Base-by-base conservation (phyloP, 2,329 filamentous ascomycete species). In the Calonectria hongkongensis region DNA sequence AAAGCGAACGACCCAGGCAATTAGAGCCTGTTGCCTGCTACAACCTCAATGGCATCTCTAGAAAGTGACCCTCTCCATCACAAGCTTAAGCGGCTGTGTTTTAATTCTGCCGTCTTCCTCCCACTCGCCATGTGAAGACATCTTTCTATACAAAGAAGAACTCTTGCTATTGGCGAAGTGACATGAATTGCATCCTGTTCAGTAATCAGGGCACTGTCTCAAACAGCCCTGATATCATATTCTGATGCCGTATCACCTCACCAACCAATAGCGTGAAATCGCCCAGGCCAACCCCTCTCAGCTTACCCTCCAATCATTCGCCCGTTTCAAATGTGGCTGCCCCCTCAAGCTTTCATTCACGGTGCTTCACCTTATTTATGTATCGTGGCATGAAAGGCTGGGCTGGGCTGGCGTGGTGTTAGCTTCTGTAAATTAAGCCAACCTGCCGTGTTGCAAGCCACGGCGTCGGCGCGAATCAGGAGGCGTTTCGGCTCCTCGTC, bases 291-390 rank as follows among this genome's bases (percentile, higher is more conserved):
- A 41, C 33, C 54, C 54, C 54, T 68, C 41, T 33, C 33, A 50
- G 30, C 39, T 47, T 8, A 13, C 43, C 47, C 10, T 43, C 25
- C 13, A 62, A 33, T 45, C 30, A 51, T 65, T 62, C 48, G 51
- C 43, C 25, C 51, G 12, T n/a, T 25, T 27, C 9, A 18, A 51
- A 48, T 62, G 69, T 68, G 64, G 69, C 69, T 54, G 54, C 21
- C 47, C n/a, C 58, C 47, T 47, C 28, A 18, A 56, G 28, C 28
- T 28, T 15, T 18, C 30, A 64, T 71, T 71, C 56, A 71, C 69
- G 47, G 36, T 68, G 56, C 64, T 16, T 64, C 64, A 68, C 64
- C 47, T 43, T 48, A 41, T 48, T 63, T 63, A n/a, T 47, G 28
- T 33, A 48, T 54, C 16, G 12, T 21, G 7, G 41, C 56, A 56